A percentile compares a stretch with the other conserved stretches of the same genome.
Evolutionary conservation across 1,284 basidiomycete genomes (phyloP).

Genomic region (Boletus calvinii): DNA sequence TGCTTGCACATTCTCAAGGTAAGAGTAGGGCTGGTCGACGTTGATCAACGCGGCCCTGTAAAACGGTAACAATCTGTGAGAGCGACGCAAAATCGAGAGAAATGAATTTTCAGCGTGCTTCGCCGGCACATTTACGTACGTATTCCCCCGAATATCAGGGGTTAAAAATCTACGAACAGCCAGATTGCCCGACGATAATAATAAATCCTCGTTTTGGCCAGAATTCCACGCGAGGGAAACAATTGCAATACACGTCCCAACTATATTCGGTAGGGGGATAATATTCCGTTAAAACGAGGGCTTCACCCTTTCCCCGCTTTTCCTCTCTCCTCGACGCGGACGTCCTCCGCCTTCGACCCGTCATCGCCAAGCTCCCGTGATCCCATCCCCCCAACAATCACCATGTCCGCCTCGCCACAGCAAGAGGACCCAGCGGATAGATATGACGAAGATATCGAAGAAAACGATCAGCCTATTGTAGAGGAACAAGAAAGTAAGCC

Average conservation of each 20-base stretch:
- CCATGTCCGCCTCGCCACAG: constrained; percentile 47
- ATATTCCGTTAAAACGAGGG: constrained; percentile 70
- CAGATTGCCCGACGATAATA: constrained; percentile 57
- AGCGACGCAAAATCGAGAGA: constrained; percentile 20
- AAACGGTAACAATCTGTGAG: constrained; percentile 22
- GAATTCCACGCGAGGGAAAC: constrained; percentile 52
- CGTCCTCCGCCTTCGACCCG: constrained; percentile 24
- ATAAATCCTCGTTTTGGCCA: constrained; percentile 57
- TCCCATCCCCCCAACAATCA: constrained; percentile 23
- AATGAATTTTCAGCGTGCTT: constrained; percentile 28
- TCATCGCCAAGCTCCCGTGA: constrained; percentile 29
- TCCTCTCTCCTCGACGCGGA: constrained; percentile 44
- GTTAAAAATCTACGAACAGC: constrained; percentile 43
- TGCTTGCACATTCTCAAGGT: background rate
- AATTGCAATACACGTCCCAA: constrained; percentile 54
- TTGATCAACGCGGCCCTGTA: constrained; percentile 19
- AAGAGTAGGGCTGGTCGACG: constrained; percentile 2
- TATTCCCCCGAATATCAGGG: constrained; percentile 53
- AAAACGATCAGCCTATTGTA: constrained; percentile 34
- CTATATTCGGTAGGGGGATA: constrained; percentile 67
- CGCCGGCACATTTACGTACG: constrained; percentile 55
- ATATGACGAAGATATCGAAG: constrained; percentile 45
- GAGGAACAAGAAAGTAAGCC: constrained; percentile 39
- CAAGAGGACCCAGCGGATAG: constrained; percentile 42
- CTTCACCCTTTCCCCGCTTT: constrained; percentile 59